phyloP scores from a whole-genome alignment of 768 basidiomycete species.

The Candolleomyces efflorescens region DNA sequence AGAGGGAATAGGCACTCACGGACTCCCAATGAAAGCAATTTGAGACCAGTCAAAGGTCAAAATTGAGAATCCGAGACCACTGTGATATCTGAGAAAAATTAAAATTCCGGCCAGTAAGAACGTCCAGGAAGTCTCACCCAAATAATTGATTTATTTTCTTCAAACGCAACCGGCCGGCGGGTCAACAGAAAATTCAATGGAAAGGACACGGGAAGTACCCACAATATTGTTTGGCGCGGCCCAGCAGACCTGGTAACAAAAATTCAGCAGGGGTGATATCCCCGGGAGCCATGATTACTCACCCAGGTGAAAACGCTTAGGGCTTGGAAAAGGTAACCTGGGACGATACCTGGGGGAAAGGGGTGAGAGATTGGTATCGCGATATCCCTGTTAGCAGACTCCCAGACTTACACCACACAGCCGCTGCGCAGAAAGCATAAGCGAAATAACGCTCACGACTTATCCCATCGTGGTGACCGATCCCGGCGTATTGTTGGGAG shows the following conservation, averaged over 20 bases:
- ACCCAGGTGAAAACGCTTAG: conserved; percentile 53
- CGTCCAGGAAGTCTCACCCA: conserved; percentile 28
- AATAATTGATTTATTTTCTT: conserved; percentile 58
- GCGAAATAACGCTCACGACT: conserved; percentile 57
- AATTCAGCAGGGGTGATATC: conserved; percentile 6
- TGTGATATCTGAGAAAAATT: conserved; percentile 33
- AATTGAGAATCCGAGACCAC: conserved; percentile 48
- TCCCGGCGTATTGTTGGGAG: conserved; percentile 51
- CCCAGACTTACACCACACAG: conserved; percentile 39
- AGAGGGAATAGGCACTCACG: conserved; percentile 16
- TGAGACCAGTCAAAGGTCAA: conserved; percentile 61
- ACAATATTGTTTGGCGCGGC: conserved; percentile 55
- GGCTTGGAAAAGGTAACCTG: conserved; percentile 60
- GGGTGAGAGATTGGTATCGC: not conserved
- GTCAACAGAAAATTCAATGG: not conserved
- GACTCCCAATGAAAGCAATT: conserved; percentile 66
- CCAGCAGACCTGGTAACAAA: conserved; percentile 53
- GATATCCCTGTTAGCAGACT: not conserved
- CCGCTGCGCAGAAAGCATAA: conserved; percentile 44
- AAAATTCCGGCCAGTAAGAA: not conserved
- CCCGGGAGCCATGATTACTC: not conserved
- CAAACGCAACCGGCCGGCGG: conserved; percentile 1
- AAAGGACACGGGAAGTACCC: conserved; percentile 15
- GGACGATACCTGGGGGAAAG: conserved; percentile 42
- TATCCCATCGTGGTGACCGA: conserved; percentile 49